Evolutionary conservation across 177 flowering plant genomes (phyloP), one percentile per base, ranked within the genome.

Genomic region (Tripterygium wilfordii): DNA sequence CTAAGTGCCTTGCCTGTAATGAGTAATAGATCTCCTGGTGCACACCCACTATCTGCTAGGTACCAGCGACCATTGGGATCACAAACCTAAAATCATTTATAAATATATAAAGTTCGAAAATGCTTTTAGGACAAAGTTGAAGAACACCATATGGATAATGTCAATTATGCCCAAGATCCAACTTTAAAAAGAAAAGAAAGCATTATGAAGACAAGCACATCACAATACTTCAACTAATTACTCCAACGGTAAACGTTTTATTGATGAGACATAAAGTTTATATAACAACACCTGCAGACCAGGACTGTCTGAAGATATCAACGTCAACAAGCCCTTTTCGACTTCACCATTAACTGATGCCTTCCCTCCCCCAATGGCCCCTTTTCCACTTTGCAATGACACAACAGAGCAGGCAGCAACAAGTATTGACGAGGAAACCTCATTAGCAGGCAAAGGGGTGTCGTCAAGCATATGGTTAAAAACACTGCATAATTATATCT

Each of bases 41-140:
- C 51, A 31, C 70, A 73, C 15, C 70, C 82, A 61, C 61, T 51
- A 66, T 87, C 96, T 47, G 96, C 96, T 51, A 77, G 72, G 74
- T 81, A 90, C 98, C 98, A 90, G 42, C 78, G 91, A 51, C 89
- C 86, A 67, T 85, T 90, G 60, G 96, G 94, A 47, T 90, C 97
- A 67, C 88, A 80, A 40, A 87, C 95, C 98, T 90, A 68, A n/a
- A n/a, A n/a, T n/a, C n/a, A n/a, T n/a, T n/a, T n/a, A n/a, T n/a
- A n/a, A n/a, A n/a, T n/a, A n/a, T n/a, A n/a, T n/a, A n/a, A n/a
- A n/a, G n/a, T n/a, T n/a, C n/a, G n/a, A n/a, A n/a, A n/a, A n/a
- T n/a, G n/a, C n/a, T n/a, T n/a, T n/a, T n/a, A n/a, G n/a, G n/a
- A n/a, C n/a, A n/a, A n/a, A n/a, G n/a, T n/a, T n/a, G n/a, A n/a